Percentiles rank a stretch among this genome's conserved stretches.
These are phyloP conservation scores for Aspergillus bridgeri DNA, from an alignment of 495 filamentous ascomycete species.

Conservation along the genomic window DNA sequence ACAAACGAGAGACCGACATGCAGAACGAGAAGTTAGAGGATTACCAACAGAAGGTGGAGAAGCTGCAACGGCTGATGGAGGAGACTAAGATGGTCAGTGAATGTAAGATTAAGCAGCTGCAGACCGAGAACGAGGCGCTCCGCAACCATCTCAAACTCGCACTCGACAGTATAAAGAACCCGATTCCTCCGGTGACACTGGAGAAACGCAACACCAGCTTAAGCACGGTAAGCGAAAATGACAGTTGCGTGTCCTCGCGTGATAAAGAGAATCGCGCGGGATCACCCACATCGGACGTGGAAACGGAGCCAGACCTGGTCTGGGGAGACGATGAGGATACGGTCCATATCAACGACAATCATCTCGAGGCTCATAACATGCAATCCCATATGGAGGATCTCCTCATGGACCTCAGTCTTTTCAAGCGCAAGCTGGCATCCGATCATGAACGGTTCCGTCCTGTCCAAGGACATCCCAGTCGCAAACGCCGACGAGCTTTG, in stretches of 20 bases:
- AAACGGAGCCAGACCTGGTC: slow-evolving; percentile 31
- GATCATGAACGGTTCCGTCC: slow-evolving; percentile 61
- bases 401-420: slow-evolving; percentile 72
- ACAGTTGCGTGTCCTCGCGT: slow-evolving; percentile 30
- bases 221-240: slow-evolving; percentile 38
- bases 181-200: slow-evolving; percentile 56
- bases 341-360: slow-evolving; percentile 18
- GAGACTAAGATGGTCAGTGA: slow-evolving; percentile 84
- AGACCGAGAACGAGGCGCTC: slow-evolving; percentile 86
- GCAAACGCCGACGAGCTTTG: slow-evolving; percentile 35
- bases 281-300: slow-evolving; percentile 30
- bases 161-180: slow-evolving; percentile 82
- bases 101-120: slow-evolving; percentile 80
- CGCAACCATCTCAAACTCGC: slow-evolving; percentile 81
- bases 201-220: slow-evolving; percentile 33
- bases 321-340: slow-evolving; percentile 40
- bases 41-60: slow-evolving; percentile 79
- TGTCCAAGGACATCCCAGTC: slow-evolving; percentile 18
- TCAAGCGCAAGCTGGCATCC: slow-evolving; percentile 77
- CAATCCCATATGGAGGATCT: slow-evolving; percentile 67
- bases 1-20: slow-evolving; percentile 47
- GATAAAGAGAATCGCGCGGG: slow-evolving; percentile 40
- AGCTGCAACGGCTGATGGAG: slow-evolving; percentile 92
- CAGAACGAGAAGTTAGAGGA: slow-evolving; percentile 79
- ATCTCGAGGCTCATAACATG: slow-evolving; percentile 54